A percentile compares a stretch with the other conserved stretches of the same genome.
Conservation (phyloP, 441 rosid species). For the Gossypium aridum region DNA sequence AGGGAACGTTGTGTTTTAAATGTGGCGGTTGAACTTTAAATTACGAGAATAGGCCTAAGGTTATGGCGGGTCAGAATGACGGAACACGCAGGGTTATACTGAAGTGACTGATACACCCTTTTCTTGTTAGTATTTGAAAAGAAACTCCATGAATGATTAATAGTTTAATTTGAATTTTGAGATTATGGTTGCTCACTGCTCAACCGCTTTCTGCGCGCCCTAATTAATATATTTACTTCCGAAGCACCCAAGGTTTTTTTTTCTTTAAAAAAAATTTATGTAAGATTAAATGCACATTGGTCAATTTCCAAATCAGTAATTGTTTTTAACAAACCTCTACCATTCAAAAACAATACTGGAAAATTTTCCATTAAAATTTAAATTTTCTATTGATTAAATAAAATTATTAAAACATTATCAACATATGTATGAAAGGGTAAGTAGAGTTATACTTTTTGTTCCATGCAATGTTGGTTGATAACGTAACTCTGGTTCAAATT, state of each 20-base stretch:
- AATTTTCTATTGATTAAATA: no score
- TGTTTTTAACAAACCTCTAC: not conserved
- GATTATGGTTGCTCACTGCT: not conserved
- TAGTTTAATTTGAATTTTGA: not conserved
- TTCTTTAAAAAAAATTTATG: no score
- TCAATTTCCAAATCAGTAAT: not conserved
- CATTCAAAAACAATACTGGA: not conserved
- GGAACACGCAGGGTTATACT: not conserved
- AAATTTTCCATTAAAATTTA: no score
- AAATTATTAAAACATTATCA: no score
- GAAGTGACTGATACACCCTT: slow-evolving; percentile 1
- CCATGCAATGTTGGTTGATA: not conserved
- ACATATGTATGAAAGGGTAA: not conserved
- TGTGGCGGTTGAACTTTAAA: slow-evolving; percentile 1
- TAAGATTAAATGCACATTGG: not conserved
- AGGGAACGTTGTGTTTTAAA: not conserved
- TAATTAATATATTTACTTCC: not conserved
- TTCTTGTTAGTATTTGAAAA: not conserved
- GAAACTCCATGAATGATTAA: not conserved
- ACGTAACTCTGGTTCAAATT: not conserved
- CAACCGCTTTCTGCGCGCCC: not conserved
- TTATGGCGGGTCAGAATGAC: not conserved
- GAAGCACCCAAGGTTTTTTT: no score
- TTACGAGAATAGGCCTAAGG: not conserved
- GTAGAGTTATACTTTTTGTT: not conserved